Evolutionary conservation across 495 filamentous ascomycete species (phyloP), one percentile per base, ranked within the genome.

Genomic region (Annulohypoxylon moriforme): DNA sequence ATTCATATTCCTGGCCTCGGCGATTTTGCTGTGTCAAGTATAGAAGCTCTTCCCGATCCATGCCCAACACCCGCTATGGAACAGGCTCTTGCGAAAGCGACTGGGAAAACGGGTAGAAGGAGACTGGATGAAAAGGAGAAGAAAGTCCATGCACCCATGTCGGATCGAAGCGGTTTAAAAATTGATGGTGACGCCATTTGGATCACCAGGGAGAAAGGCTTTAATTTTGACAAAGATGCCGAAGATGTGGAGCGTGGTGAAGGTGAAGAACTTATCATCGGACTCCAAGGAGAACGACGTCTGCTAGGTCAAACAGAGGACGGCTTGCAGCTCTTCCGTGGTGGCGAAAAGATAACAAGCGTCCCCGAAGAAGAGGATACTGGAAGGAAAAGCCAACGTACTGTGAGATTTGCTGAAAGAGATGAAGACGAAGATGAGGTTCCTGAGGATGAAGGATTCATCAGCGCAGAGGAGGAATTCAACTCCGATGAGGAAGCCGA

Each of bases 91-190:
- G 91, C 90, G 24, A 97, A 94, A 74, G 87, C 87, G 5, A 89
- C 89, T 1, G 96, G 96, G 0, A 97, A 97, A 77, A 85, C 86
- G 2, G 88, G 87, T 11, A 83, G 93, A 65, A 88, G 89, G 74
- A 84, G 93, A 58, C 79, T 99, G 36, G 95, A 94, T 33, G 96
- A 99, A 76, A 98, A 97, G 78, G 94, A 98, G 75, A 98, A 97
- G 80, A 85, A 96, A 64, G 85, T 99, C 3, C 96, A 96, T 81
- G 96, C 96, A 13, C 96, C 96, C 14, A 98, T 99, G 94, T 96
- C 93, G 56, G 96, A 99, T 82, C 93, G 97, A 33, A 95, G 94
- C 69, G 96, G 96, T 72, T 90, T 99, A 24, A 88, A 87, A 46
- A 86, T 88, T 65, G 86, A 87, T 20, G 86, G 86, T 46, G 85